These are phyloP conservation scores for Flaveria linearis DNA, from an alignment of 129 eudicot genomes.

Conservation along the genomic window DNA sequence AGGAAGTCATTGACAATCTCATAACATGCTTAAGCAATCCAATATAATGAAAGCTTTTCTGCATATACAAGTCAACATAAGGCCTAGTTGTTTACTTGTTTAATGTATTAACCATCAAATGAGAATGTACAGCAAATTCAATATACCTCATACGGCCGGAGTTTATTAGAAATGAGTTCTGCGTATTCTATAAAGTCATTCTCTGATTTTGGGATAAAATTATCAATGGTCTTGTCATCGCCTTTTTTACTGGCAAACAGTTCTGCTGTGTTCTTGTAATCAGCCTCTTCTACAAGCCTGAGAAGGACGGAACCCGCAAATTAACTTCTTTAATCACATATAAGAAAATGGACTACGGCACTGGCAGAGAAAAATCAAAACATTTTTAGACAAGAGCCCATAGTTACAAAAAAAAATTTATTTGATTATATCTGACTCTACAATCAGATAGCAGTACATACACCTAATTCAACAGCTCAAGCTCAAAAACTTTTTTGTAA, in stretches of 20 bases:
- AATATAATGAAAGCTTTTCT: constrained; percentile 94
- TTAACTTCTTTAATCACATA: neutral
- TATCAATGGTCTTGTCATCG: constrained; percentile 69
- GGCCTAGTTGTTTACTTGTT: neutral
- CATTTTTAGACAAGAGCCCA: neutral
- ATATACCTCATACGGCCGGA: constrained; percentile 77
- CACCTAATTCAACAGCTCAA: neutral
- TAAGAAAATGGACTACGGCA: neutral
- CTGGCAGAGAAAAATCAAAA: no score
- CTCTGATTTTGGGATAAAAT: constrained; percentile 83
- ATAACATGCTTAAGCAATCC: constrained; percentile 84
- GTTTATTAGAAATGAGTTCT: constrained; percentile 71
- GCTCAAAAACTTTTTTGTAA: no score
- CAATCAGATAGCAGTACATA: neutral
- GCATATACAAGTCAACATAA: constrained; percentile 25
- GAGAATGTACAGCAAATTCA: constrained; percentile 1
- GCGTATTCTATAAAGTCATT: constrained; percentile 83
- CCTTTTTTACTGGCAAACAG: constrained; percentile 62
- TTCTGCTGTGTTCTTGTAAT: constrained; percentile 79
- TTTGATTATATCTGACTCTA: neutral
- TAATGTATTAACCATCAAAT: constrained; percentile 1
- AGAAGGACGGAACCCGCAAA: neutral
- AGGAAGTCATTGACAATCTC: constrained; percentile 78
- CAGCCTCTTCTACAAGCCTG: constrained; percentile 98
- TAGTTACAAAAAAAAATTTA: neutral